Evolutionary conservation across 208 protist species (phyloP).

Genomic region (Angomonas desouzai): DNA sequence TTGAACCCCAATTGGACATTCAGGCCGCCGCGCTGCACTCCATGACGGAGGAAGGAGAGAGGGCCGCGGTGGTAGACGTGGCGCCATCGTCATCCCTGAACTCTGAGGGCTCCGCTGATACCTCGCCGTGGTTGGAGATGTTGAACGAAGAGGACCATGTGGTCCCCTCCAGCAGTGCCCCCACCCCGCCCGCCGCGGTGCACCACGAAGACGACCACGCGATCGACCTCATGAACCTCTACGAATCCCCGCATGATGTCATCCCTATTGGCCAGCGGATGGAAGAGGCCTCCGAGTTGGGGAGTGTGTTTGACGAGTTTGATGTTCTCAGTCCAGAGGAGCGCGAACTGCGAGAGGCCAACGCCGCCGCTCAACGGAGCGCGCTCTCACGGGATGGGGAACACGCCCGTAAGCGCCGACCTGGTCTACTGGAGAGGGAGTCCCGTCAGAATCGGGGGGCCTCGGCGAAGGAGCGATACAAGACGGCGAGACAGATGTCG

Average conservation of each 20-base stretch:
- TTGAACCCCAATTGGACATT: slow-evolving; percentile 32
- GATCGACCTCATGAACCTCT: slow-evolving; percentile 56
- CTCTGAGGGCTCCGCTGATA: neutral
- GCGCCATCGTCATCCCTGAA: neutral
- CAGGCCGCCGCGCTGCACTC: neutral
- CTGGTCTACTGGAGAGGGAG: slow-evolving; percentile 48
- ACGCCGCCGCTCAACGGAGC: slow-evolving; percentile 19
- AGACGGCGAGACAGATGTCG: slow-evolving; percentile 55
- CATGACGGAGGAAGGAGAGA: neutral
- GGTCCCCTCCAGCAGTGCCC: neutral
- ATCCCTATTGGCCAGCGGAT: slow-evolving; percentile 63
- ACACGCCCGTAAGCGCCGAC: slow-evolving; percentile 20
- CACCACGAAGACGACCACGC: slow-evolving; percentile 12
- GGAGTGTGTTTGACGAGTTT: slow-evolving; percentile 70
- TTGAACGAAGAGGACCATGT: slow-evolving; percentile 26
- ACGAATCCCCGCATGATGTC: slow-evolving; percentile 66
- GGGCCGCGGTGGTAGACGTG: neutral
- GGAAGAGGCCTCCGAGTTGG: slow-evolving; percentile 47
- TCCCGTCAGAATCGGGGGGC: slow-evolving; percentile 50
- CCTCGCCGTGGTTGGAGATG: slow-evolving; percentile 48
- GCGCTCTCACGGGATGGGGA: slow-evolving; percentile 8
- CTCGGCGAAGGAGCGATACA: slow-evolving; percentile 59
- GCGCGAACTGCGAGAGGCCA: slow-evolving; percentile 10
- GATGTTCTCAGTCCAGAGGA: slow-evolving; percentile 57
- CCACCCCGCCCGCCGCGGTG: no score